Percentiles rank a stretch among this genome's conserved stretches.
phyloP scores from a whole-genome alignment of 176 grass and related monocot genomes.

The Aegilops tauschii region DNA sequence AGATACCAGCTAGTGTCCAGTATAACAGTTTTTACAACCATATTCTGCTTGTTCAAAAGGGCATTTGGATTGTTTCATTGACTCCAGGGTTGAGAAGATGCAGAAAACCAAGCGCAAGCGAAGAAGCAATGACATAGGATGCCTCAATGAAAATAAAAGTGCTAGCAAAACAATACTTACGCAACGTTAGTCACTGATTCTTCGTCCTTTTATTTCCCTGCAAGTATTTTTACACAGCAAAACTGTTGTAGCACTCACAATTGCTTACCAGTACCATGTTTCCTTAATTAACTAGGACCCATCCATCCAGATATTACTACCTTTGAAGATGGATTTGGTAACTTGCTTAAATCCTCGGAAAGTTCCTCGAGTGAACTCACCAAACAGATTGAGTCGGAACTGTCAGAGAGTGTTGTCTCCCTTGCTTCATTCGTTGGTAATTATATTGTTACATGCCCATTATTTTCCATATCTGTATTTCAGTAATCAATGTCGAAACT shows the following conservation, averaged over 20 bases:
- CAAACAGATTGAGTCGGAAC: neutral
- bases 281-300: neutral
- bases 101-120: neutral
- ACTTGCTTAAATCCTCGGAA: neutral
- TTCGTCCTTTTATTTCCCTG: neutral
- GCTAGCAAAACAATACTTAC: neutral
- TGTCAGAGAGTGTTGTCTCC: conserved; percentile 7
- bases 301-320: neutral
- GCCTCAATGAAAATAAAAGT: neutral
- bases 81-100: neutral
- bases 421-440: neutral
- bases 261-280: neutral
- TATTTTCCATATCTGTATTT: neutral
- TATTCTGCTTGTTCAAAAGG: neutral
- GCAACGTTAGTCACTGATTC: neutral
- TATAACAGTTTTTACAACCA: neutral
- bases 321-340: neutral
- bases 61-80: neutral
- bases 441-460: neutral
- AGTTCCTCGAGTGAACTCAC: neutral
- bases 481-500: neutral
- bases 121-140: neutral
- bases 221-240: neutral
- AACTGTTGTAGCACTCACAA: neutral
- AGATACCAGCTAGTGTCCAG: neutral